Evolutionary conservation across 106 monocot species (phyloP).

Genomic region (Amphibolis antarctica): DNA sequence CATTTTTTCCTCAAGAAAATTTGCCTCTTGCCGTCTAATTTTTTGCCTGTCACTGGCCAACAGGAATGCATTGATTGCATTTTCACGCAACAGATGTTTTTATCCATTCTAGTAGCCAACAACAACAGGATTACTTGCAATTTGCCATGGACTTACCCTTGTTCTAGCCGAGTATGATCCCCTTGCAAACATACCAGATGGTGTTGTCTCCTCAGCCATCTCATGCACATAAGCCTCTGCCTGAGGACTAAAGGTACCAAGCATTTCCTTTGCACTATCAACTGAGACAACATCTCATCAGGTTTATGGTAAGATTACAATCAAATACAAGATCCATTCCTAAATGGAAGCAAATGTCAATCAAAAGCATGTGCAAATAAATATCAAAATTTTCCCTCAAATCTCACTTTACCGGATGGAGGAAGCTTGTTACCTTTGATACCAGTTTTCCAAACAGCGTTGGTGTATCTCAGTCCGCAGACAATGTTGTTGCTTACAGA

Average conservation of each 20-base stretch:
- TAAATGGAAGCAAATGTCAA: background rate
- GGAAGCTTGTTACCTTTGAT: constrained; percentile 52
- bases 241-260: constrained; percentile 92
- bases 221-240: constrained; percentile 62
- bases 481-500: constrained; percentile 75
- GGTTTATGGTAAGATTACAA: background rate
- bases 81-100: too few species aligned
- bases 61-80: too few species aligned
- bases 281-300: constrained; percentile 30
- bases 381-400: too few species aligned
- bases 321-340: background rate
- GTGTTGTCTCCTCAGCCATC: constrained; percentile 73
- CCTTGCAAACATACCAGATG: constrained; percentile 75
- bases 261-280: constrained; percentile 81
- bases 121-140: too few species aligned
- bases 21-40: too few species aligned
- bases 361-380: too few species aligned
- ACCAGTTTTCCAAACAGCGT: constrained; percentile 92
- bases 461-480: constrained; percentile 63
- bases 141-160: constrained; percentile 40
- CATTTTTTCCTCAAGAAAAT: too few species aligned
- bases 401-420: background rate
- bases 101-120: too few species aligned
- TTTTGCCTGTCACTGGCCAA: too few species aligned
- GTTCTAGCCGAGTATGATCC: constrained; percentile 85